Conservation (phyloP, 1,284 basidiomycete species). For the Irpex rosettiformis region DNA sequence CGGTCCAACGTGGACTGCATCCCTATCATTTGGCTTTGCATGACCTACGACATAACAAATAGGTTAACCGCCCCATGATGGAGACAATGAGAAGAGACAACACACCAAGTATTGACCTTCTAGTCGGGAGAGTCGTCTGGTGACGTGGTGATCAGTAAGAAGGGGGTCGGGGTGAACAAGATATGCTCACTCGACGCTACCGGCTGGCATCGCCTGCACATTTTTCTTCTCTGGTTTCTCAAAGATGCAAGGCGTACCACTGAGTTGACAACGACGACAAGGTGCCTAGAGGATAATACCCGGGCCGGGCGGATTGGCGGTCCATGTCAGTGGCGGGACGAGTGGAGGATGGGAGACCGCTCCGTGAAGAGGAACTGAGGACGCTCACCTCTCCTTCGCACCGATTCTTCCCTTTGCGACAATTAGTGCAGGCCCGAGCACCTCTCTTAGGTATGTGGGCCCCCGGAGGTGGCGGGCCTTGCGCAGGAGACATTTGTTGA, state of each 20-base stretch:
- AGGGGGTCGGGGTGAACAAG: constrained; percentile 16
- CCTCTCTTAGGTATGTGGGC: constrained; percentile 76
- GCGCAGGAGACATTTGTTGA: constrained; percentile 16
- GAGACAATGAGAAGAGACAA: constrained; percentile 11
- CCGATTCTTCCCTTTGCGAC: constrained; percentile 89
- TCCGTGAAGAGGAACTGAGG: constrained; percentile 25
- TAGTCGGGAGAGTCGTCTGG: constrained; percentile 73
- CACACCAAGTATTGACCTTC: constrained; percentile 79
- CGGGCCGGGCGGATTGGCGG: constrained; percentile 65
- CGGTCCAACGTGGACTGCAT: constrained; percentile 84
- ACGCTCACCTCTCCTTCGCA: constrained; percentile 80
- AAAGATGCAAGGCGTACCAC: constrained; percentile 83
- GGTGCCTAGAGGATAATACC: constrained; percentile 56
- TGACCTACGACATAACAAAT: constrained; percentile 45
- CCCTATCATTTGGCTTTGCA: constrained; percentile 89
- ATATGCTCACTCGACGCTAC: constrained; percentile 68
- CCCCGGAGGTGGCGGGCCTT: constrained; percentile 20
- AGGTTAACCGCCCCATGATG: not conserved
- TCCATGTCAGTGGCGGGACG: constrained; percentile 36
- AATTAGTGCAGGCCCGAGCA: constrained; percentile 75
- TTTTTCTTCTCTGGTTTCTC: constrained; percentile 90
- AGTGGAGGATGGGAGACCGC: constrained; percentile 22
- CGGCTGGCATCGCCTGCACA: constrained; percentile 51
- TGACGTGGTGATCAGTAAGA: constrained; percentile 17
- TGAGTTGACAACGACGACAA: constrained; percentile 85